phyloP scores from a whole-genome alignment of 768 basidiomycete genomes.

The Rhizopogon sp. region DNA sequence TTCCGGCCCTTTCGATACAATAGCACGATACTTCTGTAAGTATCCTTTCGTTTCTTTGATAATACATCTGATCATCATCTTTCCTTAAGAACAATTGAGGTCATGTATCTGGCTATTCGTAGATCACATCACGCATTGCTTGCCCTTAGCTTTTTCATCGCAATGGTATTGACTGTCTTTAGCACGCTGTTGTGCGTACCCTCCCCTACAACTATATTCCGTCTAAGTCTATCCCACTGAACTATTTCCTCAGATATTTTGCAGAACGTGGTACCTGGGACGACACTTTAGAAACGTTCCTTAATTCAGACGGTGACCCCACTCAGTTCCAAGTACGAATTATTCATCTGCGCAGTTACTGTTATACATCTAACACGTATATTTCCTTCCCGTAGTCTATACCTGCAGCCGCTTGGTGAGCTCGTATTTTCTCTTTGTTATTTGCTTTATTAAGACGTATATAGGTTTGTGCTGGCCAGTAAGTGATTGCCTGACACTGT shows the following conservation, averaged over 20 bases:
- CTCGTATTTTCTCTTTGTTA: slow-evolving; percentile 14
- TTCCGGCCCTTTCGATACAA: slow-evolving; percentile 88
- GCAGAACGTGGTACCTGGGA: slow-evolving; percentile 92
- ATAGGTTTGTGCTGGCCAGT: slow-evolving; percentile 75
- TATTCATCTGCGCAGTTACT: neutral
- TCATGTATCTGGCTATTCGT: slow-evolving; percentile 87
- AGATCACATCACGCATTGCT: slow-evolving; percentile 83
- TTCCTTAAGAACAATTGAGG: slow-evolving; percentile 68
- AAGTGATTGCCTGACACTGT: slow-evolving; percentile 26
- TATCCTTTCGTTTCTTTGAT: slow-evolving; percentile 5
- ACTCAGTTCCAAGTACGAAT: slow-evolving; percentile 65
- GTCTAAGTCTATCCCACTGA: neutral
- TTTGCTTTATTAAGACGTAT: neutral
- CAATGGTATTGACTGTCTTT: slow-evolving; percentile 83
- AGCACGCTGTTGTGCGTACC: slow-evolving; percentile 70
- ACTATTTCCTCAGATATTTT: slow-evolving; percentile 56
- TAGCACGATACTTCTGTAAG: slow-evolving; percentile 76
- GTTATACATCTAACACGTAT: neutral
- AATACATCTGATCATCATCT: neutral
- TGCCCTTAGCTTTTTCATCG: slow-evolving; percentile 84
- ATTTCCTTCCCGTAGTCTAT: slow-evolving; percentile 40
- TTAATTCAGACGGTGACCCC: slow-evolving; percentile 82
- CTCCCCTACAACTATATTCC: neutral
- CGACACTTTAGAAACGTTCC: slow-evolving; percentile 68
- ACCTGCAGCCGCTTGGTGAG: slow-evolving; percentile 74